Base-by-base conservation (phyloP, 805 yeast species). In the Yarrowia keelungensis region DNA sequence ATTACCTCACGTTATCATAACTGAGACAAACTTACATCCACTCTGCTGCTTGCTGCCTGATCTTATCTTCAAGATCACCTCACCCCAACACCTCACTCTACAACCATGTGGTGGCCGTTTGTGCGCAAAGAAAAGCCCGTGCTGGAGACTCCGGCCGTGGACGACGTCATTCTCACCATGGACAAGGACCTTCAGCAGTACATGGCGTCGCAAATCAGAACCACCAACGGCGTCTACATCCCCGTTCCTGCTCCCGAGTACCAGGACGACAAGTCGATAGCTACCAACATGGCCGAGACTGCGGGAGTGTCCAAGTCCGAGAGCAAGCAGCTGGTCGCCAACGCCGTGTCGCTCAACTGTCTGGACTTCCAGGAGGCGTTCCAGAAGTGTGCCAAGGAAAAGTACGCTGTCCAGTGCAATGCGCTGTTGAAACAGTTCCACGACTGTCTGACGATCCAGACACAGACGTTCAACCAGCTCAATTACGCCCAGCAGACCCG, bases 181-280 rank as follows among this genome's bases (percentile, higher is more conserved):
- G 67, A 62, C 47, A 2, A 47, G 67, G 67, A 62, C 14, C 14
- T 62, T n/a, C 67, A 62, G 56, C 38, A 62, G 39, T 62, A 39
- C 11, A 22, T 62, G 47, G 47, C 56, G 4, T 4, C 12, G 11
- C 56, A 59, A 9, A 45, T 35, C 15, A 12, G 65, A 45, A 59
- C 65, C 14, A 59, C 65, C 5, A 59, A 22, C 12, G 65, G 65
- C 5, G 51, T 59, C 5, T 59, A 43, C 51, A 45, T 16, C 1
- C 65, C 65, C 16, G 35, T 59, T 14, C 35, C 16, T 14, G 51
- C 65, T 14, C 65, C 65, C 11, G 65, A 59, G 32, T 59, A 59
- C 42, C 38, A 39, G 41, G 65, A 59, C 9, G 65, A 59, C 5
- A 59, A 59, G 15, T 59, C 65, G 65, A 59, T 59, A 59, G 1